Evolutionary conservation across 345 rosid genomes (phyloP), one percentile per base, ranked within the genome.

Genomic region (Reutealis trisperma): DNA sequence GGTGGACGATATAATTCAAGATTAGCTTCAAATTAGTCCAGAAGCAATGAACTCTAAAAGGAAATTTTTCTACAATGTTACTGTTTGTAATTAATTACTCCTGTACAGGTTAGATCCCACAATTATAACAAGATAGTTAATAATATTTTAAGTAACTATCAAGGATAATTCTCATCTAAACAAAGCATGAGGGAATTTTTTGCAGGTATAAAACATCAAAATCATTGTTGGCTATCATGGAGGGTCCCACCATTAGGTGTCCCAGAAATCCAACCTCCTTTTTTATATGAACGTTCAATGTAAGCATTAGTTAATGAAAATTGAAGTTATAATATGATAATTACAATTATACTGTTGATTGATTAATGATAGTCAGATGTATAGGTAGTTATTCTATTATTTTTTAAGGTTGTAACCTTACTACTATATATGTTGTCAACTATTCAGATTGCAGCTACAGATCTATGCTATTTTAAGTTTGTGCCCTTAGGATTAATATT

Each of bases 161-260:
- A 8, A 34, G 45, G 62, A 1, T 21, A 49, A 16, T 12, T 19
- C n/a, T 14, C 22, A 49, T 44, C 67, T 63, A 14, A 42, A 62
- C 45, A 30, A n/a, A 79, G 60, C 69, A 64, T 51, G 49, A 51
- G 12, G 78, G 83, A 83, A 85, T 81, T 76, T 81, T 55, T 21
- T 51, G 67, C 19, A 75, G 59, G n/a, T 47, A 18, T 30, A 79
- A 9, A 58, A 69, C 42, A 64, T 59, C 72, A 63, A 16, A 34
- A 60, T 73, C 75, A 58, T 2, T 41, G 49, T 58, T 70, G 70
- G 66, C 78, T 62, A 42, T 34, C 18, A 14, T 79, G 71, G 71
- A 19, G 83, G 84, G 64, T 30, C 79, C 83, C 69, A n/a, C 64
- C 44, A 27, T 58, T 59, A 18, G 75, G 72, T 85, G 66, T 47